phyloP scores from a whole-genome alignment of 352 stramenopile species.

The Phytophthora pseudosyringae region DNA sequence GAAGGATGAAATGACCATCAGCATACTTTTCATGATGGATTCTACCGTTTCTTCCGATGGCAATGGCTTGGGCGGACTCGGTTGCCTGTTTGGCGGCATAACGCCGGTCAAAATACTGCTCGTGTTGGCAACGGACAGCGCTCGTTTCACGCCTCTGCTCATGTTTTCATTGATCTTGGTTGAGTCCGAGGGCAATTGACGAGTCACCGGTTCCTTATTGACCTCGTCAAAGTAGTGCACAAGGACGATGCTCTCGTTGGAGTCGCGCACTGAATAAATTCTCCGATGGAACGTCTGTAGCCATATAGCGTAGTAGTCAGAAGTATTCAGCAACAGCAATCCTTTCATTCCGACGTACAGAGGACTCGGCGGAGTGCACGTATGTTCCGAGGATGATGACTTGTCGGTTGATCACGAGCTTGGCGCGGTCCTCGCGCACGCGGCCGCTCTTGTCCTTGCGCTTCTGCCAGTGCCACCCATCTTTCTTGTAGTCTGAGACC shows the following conservation, averaged over 20 bases:
- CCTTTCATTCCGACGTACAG: conserved; percentile 34
- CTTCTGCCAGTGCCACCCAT: conserved; percentile 88
- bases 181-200: conserved; percentile 3
- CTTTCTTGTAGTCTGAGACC: conserved; percentile 84
- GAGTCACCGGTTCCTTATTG: conserved; percentile 44
- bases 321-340: neutral
- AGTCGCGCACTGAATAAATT: conserved; percentile 82
- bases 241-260: conserved; percentile 72
- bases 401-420: conserved; percentile 85
- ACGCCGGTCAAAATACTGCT: neutral
- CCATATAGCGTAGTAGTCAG: neutral
- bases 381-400: conserved; percentile 85
- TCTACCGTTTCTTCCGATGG: conserved; percentile 49
- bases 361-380: conserved; percentile 79
- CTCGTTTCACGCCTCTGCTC: conserved; percentile 47
- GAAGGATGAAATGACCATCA: neutral
- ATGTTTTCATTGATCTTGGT: conserved; percentile 7
- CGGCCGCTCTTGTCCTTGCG: conserved; percentile 83
- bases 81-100: conserved; percentile 16
- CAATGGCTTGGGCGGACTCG: conserved; percentile 9
- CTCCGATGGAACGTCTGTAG: conserved; percentile 81
- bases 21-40: conserved; percentile 62
- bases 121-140: conserved; percentile 27
- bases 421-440: conserved; percentile 82
- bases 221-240: conserved; percentile 89